Evolutionary conservation across 2,329 filamentous ascomycete genomes (phyloP).

Genomic region (Cladorrhinum sp.): DNA sequence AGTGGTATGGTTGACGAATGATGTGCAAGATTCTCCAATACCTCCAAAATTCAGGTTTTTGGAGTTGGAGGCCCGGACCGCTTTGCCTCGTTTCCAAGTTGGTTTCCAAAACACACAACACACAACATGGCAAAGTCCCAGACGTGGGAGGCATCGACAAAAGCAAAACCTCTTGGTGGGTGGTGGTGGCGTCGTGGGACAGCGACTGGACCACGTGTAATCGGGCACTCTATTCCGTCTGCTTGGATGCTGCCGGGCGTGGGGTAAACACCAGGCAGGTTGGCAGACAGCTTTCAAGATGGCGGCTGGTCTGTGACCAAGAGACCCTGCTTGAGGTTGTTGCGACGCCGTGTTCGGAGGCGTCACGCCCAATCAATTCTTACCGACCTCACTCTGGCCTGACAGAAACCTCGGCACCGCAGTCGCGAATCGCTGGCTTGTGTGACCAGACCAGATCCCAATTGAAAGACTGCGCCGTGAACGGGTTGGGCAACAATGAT

Average conservation of each 20-base stretch:
- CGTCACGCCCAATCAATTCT: constrained; percentile 21
- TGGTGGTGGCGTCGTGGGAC: constrained; percentile 18
- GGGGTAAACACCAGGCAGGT: constrained; percentile 18
- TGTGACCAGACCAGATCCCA: constrained; percentile 1
- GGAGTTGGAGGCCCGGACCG: not conserved
- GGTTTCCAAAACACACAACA: not conserved
- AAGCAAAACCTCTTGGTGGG: not conserved
- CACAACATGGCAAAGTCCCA: not conserved
- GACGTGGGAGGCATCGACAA: not conserved
- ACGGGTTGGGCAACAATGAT: constrained; percentile 16
- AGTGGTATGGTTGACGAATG: not conserved
- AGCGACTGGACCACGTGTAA: constrained; percentile 33
- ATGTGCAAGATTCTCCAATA: not conserved
- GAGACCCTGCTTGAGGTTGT: constrained; percentile 1
- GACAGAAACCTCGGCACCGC: constrained; percentile 12
- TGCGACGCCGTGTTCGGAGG: constrained; percentile 20
- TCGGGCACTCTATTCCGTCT: constrained; percentile 22
- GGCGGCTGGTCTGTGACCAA: constrained; percentile 12
- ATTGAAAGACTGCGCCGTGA: constrained; percentile 4
- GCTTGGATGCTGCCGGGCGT: constrained; percentile 19
- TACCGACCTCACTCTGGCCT: constrained; percentile 12
- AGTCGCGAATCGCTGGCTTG: constrained; percentile 5
- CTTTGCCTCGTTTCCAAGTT: too few relatives aligned
- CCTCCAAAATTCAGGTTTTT: not conserved
- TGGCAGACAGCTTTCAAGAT: constrained; percentile 4